Evolutionary conservation across 257 asterid genomes (phyloP).

Genomic region (Solanum chiquidenum): DNA sequence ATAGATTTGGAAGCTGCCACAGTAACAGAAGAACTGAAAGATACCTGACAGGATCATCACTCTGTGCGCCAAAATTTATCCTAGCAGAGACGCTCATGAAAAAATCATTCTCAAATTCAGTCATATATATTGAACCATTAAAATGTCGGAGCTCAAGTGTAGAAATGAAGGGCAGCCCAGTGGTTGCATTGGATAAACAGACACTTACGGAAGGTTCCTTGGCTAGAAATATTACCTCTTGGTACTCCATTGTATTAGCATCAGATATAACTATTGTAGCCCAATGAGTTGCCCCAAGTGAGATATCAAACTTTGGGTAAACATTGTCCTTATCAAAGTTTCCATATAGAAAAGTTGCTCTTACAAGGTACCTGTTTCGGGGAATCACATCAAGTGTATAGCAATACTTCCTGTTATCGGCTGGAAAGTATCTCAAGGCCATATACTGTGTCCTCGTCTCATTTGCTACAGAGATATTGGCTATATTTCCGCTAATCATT

Average conservation of each 20-base stretch:
- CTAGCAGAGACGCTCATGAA: constrained; percentile 86
- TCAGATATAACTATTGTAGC: constrained; percentile 78
- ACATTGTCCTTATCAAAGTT: constrained; percentile 65
- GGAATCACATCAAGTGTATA: constrained; percentile 58
- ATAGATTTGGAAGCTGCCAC: neutral
- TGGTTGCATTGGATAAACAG: constrained; percentile 96
- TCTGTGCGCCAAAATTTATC: constrained; percentile 82
- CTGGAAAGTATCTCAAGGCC: constrained; percentile 75
- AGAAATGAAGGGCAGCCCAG: constrained; percentile 89
- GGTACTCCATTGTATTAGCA: constrained; percentile 59
- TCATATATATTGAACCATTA: constrained; percentile 75
- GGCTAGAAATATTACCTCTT: constrained; percentile 87
- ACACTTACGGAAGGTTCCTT: constrained; percentile 62
- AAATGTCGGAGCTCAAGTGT: constrained; percentile 93
- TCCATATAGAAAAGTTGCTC: constrained; percentile 87
- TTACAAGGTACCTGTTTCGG: constrained; percentile 78
- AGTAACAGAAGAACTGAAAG: neutral
- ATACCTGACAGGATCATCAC: constrained; percentile 76
- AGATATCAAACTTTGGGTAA: constrained; percentile 88
- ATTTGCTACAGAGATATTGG: constrained; percentile 44
- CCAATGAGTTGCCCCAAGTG: constrained; percentile 93
- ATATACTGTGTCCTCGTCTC: constrained; percentile 66
- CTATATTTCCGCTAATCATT: constrained; percentile 41
- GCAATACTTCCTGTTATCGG: constrained; percentile 79
- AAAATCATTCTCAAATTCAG: constrained; percentile 56